Evolutionary conservation across 805 yeast genomes (phyloP).

Genomic region (Pichia membranifaciens): DNA sequence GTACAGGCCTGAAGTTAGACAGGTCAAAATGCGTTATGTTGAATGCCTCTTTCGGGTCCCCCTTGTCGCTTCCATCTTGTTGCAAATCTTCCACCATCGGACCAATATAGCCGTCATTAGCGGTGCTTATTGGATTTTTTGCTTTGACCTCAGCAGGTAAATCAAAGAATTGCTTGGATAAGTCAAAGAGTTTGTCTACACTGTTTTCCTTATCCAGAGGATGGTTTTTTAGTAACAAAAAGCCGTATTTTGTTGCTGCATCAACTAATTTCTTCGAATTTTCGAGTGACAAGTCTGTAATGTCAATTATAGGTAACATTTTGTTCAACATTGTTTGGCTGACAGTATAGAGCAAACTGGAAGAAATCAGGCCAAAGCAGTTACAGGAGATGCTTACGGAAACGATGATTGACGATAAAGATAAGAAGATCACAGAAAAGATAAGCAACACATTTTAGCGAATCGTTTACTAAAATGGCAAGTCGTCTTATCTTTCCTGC

Average conservation of each 20-base stretch:
- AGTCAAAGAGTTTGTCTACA: conserved; percentile 27
- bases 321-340: too few species aligned
- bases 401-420: too few species aligned
- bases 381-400: too few species aligned
- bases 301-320: conserved; percentile 6
- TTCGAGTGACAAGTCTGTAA: conserved; percentile 1
- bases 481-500: too few species aligned
- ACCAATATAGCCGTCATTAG: conserved; percentile 43
- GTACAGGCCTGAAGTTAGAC: conserved; percentile 36
- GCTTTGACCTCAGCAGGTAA: conserved; percentile 32
- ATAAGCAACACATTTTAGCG: too few species aligned
- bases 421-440: too few species aligned
- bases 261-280: conserved; percentile 35
- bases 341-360: too few species aligned
- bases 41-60: conserved; percentile 65
- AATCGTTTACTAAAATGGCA: too few species aligned
- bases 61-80: conserved; percentile 27
- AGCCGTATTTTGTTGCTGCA: conserved; percentile 44
- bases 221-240: conserved; percentile 44
- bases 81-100: conserved; percentile 35
- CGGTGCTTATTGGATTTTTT: conserved; percentile 29
- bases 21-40: conserved; percentile 52
- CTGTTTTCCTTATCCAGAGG: conserved; percentile 37
- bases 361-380: too few species aligned
- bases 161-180: conserved; percentile 37